Evolutionary conservation across 495 filamentous ascomycete species (phyloP).

Genomic region (Penicillium parvum): DNA sequence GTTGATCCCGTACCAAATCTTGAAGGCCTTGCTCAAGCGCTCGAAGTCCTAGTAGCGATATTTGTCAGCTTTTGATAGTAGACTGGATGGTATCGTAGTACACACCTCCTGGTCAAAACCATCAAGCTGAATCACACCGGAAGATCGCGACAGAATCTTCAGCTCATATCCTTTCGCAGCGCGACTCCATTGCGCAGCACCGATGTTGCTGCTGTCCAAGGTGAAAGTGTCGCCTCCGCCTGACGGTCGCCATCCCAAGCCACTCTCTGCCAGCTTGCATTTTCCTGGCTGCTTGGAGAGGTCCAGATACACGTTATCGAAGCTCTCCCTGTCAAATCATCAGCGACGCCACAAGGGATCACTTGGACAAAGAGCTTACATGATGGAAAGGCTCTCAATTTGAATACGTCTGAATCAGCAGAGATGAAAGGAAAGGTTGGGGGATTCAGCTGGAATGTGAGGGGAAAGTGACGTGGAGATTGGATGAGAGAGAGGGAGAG

Average conservation of each 20-base stretch:
- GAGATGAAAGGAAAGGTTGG: not conserved
- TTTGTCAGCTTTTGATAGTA: not conserved
- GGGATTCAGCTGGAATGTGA: not conserved
- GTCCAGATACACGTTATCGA: constrained; percentile 94
- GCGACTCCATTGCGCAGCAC: constrained; percentile 88
- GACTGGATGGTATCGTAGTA: not conserved
- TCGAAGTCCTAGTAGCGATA: constrained; percentile 68
- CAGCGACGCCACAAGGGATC: constrained; percentile 16
- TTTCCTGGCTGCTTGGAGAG: constrained; percentile 84
- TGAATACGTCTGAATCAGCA: not conserved
- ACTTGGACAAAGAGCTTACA: constrained; percentile 27
- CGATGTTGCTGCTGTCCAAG: constrained; percentile 75
- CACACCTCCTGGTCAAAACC: constrained; percentile 87
- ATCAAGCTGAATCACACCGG: constrained; percentile 87
- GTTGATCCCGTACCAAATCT: constrained; percentile 91
- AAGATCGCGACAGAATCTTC: constrained; percentile 77
- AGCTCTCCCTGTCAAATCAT: constrained; percentile 66
- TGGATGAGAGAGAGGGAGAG: constrained; percentile 2
- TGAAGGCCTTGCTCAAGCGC: constrained; percentile 83
- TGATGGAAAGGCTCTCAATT: constrained; percentile 32
- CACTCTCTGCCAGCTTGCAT: constrained; percentile 88
- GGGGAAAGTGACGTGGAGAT: not conserved
- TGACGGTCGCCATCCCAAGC: constrained; percentile 89
- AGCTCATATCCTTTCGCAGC: constrained; percentile 89
- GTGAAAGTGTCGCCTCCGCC: constrained; percentile 88